Evolutionary conservation across 495 filamentous ascomycete species (phyloP).

Genomic region (Platismatia glauca): DNA sequence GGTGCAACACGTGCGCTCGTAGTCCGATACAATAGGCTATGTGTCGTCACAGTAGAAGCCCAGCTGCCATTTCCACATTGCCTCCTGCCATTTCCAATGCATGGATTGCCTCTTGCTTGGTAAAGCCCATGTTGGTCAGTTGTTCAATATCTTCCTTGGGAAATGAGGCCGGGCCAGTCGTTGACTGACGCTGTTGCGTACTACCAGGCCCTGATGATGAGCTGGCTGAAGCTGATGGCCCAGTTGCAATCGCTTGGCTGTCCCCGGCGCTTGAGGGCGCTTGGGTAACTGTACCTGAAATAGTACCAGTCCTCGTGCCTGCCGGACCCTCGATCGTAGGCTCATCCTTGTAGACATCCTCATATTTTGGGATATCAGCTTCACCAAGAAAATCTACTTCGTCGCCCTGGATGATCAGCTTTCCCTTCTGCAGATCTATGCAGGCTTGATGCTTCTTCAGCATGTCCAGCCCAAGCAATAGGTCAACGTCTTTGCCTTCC

Average conservation of each 20-base stretch:
- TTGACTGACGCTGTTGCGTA: conserved; percentile 20
- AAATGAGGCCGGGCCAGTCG: conserved; percentile 31
- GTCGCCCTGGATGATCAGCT: conserved; percentile 75
- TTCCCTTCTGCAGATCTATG: conserved; percentile 74
- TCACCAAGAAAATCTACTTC: conserved; percentile 87
- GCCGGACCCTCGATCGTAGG: conserved; percentile 78
- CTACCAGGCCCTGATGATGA: conserved; percentile 17
- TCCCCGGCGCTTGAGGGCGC: conserved; percentile 1
- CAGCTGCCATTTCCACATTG: conserved; percentile 78
- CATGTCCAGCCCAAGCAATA: conserved; percentile 93
- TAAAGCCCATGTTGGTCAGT: conserved; percentile 71
- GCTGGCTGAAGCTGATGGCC: conserved; percentile 2
- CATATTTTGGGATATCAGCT: conserved; percentile 79
- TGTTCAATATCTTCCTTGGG: conserved; percentile 56
- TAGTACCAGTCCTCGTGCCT: conserved; percentile 74
- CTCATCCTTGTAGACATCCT: conserved; percentile 65
- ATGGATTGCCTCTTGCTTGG: conserved; percentile 63
- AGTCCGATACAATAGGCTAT: neutral
- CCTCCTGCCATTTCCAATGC: conserved; percentile 77
- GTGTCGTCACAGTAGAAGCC: conserved; percentile 54
- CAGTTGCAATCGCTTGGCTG: conserved; percentile 17
- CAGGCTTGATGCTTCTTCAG: conserved; percentile 86
- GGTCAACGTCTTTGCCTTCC: conserved; percentile 97
- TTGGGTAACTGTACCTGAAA: conserved; percentile 72
- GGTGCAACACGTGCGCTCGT: neutral